Conservation (phyloP, 345 rosid genomes). For the Syzygium grande region DNA sequence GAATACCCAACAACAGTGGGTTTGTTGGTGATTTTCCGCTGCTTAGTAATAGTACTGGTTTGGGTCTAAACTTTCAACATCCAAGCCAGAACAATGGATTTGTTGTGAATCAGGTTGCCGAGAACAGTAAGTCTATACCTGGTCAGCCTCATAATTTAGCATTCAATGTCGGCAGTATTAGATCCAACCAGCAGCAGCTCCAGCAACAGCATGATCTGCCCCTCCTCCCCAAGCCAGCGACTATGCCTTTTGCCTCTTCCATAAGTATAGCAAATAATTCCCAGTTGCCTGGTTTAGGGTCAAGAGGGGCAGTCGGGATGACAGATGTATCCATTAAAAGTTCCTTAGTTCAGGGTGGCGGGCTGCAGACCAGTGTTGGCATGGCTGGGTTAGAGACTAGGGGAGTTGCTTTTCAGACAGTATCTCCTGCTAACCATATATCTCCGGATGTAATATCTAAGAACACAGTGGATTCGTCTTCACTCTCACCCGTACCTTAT, state of each 20-base stretch:
- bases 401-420: background rate
- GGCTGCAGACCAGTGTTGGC: background rate
- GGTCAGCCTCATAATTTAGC: slow-evolving; percentile 17
- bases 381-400: background rate
- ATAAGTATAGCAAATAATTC: slow-evolving; percentile 22
- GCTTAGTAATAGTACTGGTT: slow-evolving; percentile 13
- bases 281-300: slow-evolving; percentile 15
- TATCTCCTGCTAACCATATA: slow-evolving; percentile 24
- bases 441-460: slow-evolving; percentile 43
- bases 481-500: slow-evolving; percentile 76
- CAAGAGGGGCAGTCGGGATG: background rate
- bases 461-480: slow-evolving; percentile 49
- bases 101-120: background rate
- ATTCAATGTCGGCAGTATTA: slow-evolving; percentile 42
- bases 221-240: slow-evolving; percentile 62
- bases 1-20: slow-evolving; percentile 27
- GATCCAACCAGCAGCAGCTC: slow-evolving; percentile 24
- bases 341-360: background rate
- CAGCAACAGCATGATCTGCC: slow-evolving; percentile 15
- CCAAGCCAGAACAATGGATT: background rate
- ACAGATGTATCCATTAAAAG: slow-evolving; percentile 18
- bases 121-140: slow-evolving; percentile 6
- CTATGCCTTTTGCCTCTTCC: slow-evolving; percentile 46
- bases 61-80: background rate
- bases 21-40: slow-evolving; percentile 34